Conservation (phyloP, 768 basidiomycete species). For the Artomyces pyxidatus region DNA sequence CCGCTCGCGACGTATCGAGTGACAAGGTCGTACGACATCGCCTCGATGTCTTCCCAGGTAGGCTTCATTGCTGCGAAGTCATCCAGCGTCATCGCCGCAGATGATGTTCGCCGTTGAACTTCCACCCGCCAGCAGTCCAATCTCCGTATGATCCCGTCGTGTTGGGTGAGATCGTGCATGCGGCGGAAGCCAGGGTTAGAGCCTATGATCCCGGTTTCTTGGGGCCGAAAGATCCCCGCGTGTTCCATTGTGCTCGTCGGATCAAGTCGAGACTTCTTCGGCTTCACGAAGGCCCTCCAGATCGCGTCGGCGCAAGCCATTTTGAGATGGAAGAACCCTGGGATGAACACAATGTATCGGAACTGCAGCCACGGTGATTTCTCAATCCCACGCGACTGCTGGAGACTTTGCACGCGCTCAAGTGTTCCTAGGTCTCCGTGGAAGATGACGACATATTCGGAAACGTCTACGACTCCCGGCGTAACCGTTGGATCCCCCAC, state of each 20-base stretch:
- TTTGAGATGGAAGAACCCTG: conserved; percentile 25
- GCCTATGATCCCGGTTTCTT: conserved; percentile 20
- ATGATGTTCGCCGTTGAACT: conserved; percentile 8
- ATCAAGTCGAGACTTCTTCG: conserved; percentile 5
- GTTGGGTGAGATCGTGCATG: conserved; percentile 24
- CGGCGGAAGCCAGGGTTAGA: conserved; percentile 21
- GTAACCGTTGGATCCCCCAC: conserved; percentile 6
- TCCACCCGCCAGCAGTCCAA: conserved; percentile 24
- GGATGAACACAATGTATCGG: conserved; percentile 11
- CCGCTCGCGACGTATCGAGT: conserved; percentile 14
- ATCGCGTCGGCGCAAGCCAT: conserved; percentile 20
- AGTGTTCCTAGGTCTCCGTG: background rate
- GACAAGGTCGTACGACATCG: conserved; percentile 20
- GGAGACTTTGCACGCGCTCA: background rate
- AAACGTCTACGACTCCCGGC: background rate
- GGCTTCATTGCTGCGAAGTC: conserved; percentile 26
- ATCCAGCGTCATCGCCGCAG: conserved; percentile 16
- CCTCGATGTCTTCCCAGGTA: conserved; percentile 16
- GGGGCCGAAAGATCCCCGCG: conserved; percentile 17
- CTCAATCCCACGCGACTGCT: background rate
- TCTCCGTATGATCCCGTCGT: conserved; percentile 7
- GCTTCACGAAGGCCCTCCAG: conserved; percentile 8
- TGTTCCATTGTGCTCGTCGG: conserved; percentile 10
- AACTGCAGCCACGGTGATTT: background rate
- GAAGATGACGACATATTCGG: background rate